Percentiles rank a stretch among this genome's conserved stretches.
Evolutionary conservation across 192 early-diverging fungal genomes (phyloP).

Genomic region (Coemansia asiatica): DNA sequence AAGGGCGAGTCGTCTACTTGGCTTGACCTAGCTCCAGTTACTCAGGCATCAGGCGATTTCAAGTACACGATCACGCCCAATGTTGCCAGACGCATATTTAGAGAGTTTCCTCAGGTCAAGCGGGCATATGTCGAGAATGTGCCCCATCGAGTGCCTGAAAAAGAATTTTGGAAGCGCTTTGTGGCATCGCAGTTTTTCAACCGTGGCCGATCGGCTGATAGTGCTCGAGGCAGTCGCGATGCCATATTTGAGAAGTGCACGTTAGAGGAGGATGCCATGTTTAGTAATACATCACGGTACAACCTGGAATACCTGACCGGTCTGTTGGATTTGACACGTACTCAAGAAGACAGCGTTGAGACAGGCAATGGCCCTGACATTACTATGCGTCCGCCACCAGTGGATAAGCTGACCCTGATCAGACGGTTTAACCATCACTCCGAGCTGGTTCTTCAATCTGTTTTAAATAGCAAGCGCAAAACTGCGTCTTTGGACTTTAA

Average conservation of each 20-base stretch:
- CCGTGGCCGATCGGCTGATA: constrained; percentile 62
- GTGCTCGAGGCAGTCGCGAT: constrained; percentile 52
- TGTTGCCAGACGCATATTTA: constrained; percentile 84
- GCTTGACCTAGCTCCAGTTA: constrained; percentile 64
- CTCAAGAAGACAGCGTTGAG: constrained; percentile 78
- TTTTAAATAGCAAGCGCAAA: constrained; percentile 35
- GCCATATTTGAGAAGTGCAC: constrained; percentile 79
- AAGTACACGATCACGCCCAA: constrained; percentile 89
- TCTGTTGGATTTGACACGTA: constrained; percentile 78
- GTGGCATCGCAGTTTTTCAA: constrained; percentile 84
- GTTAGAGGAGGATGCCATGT: constrained; percentile 72
- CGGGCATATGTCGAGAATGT: constrained; percentile 80
- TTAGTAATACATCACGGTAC: constrained; percentile 44
- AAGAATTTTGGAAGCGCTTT: constrained; percentile 88
- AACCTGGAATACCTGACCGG: constrained; percentile 61
- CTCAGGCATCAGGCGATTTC: constrained; percentile 73
- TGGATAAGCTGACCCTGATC: constrained; percentile 73
- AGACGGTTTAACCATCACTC: constrained; percentile 88
- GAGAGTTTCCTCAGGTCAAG: constrained; percentile 85
- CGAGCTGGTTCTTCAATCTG: constrained; percentile 67
- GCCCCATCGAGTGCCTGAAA: constrained; percentile 69
- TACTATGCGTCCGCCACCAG: constrained; percentile 73
- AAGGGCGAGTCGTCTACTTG: constrained; percentile 78
- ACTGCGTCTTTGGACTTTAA: constrained; percentile 4
- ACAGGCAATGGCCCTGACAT: constrained; percentile 77